These are phyloP conservation scores for Rhizopogon sp. DNA, from an alignment of 768 basidiomycete genomes.

Conservation along the genomic window DNA sequence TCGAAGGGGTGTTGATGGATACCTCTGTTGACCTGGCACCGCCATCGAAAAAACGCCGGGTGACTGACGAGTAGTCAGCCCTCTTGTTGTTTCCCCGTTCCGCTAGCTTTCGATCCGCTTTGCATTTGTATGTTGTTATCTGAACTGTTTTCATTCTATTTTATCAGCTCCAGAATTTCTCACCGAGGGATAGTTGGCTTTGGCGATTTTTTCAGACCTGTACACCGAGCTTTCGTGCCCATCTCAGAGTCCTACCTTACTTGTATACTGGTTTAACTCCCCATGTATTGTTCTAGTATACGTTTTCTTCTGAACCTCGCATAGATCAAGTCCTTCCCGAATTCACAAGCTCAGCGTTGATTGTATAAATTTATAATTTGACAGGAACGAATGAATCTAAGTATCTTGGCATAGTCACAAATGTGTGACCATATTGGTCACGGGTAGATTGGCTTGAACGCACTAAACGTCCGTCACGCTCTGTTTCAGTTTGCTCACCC, in stretches of 20 bases:
- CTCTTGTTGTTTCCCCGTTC: background rate
- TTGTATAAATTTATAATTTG: too few relatives aligned
- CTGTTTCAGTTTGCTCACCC: background rate
- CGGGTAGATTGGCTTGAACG: too few relatives aligned
- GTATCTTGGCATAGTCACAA: background rate
- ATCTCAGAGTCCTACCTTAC: conserved; percentile 19
- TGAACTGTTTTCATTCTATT: conserved; percentile 5
- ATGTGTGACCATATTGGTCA: background rate
- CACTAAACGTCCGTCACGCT: background rate
- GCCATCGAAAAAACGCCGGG: conserved; percentile 49
- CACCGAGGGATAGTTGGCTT: conserved; percentile 3
- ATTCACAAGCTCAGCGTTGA: too few relatives aligned
- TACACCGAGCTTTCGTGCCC: conserved; percentile 6
- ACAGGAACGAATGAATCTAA: too few relatives aligned
- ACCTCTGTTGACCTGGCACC: conserved; percentile 28
- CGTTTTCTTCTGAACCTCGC: too few relatives aligned
- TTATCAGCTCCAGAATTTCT: conserved; percentile 8
- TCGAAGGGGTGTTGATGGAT: conserved; percentile 23
- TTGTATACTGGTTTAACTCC: conserved; percentile 27
- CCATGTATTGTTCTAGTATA: conserved; percentile 17
- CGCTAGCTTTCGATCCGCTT: background rate
- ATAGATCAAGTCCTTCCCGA: too few relatives aligned
- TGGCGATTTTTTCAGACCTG: conserved; percentile 2
- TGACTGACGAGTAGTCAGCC: conserved; percentile 19
- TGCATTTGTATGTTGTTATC: conserved; percentile 1